These are phyloP conservation scores for Pseudoneurospora amorphoporcata DNA, from an alignment of 495 filamentous ascomycete genomes.

Conservation along the genomic window DNA sequence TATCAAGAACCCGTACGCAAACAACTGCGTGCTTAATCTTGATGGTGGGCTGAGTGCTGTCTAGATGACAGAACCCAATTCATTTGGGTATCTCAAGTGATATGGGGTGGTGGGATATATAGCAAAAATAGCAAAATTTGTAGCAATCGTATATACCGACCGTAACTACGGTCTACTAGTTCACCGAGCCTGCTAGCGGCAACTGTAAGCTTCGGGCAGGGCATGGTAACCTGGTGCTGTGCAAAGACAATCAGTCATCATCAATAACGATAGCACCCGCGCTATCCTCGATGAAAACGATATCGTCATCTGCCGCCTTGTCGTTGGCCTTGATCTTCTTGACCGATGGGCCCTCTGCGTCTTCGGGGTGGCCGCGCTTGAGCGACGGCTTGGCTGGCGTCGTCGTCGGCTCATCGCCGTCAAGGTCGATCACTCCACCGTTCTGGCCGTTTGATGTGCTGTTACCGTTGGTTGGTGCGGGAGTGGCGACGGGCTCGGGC, in stretches of 20 bases:
- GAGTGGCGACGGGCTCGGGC: conserved; percentile 4
- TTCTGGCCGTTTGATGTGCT: conserved; percentile 14
- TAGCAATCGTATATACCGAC: background rate
- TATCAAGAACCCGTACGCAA: conserved; percentile 65
- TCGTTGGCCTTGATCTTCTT: conserved; percentile 37
- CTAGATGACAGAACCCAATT: conserved; percentile 19
- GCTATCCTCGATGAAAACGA: conserved; percentile 45
- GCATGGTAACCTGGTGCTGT: background rate
- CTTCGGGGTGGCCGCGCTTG: conserved; percentile 30
- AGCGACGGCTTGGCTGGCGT: conserved; percentile 1
- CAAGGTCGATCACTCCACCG: background rate
- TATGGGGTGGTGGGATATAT: background rate
- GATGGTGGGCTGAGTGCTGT: conserved; percentile 71
- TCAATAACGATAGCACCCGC: conserved; percentile 64
- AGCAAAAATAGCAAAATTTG: background rate
- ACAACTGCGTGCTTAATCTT: conserved; percentile 78
- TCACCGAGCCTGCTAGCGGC: background rate
- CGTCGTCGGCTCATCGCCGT: conserved; percentile 13
- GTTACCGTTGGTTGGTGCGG: conserved; percentile 16
- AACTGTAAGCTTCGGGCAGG: background rate
- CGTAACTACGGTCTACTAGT: background rate
- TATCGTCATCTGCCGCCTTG: conserved; percentile 26
- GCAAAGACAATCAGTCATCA: conserved; percentile 6
- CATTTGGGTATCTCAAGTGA: background rate
- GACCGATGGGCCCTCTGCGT: conserved; percentile 6